phyloP scores from a whole-genome alignment of 352 stramenopile genomes.

The Saprolegnia parasitica region DNA sequence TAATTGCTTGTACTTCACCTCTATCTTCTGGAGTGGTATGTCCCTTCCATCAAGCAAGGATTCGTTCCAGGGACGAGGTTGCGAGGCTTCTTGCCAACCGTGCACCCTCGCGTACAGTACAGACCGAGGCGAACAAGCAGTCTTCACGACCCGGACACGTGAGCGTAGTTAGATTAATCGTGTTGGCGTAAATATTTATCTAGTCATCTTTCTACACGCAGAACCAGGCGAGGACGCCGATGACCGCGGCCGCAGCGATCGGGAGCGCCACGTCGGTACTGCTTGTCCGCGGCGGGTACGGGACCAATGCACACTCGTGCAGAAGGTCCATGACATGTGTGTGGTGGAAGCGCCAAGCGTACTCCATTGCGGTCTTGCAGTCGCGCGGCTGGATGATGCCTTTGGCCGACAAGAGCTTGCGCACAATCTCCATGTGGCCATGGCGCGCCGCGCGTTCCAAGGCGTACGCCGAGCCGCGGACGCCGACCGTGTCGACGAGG shows the following conservation, averaged over 20 bases:
- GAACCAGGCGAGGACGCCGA: neutral
- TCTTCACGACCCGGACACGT: no score
- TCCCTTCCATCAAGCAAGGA: no score
- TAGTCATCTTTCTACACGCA: no score
- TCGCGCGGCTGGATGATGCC: neutral
- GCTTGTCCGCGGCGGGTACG: neutral
- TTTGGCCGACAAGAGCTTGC: neutral
- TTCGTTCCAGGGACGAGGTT: no score
- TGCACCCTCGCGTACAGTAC: no score
- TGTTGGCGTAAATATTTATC: no score
- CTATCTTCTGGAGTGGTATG: no score
- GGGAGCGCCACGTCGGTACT: neutral
- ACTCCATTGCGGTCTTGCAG: neutral
- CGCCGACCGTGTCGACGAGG: neutral
- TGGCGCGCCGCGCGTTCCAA: neutral
- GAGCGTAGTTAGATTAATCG: no score
- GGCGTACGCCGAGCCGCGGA: neutral
- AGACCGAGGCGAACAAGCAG: no score
- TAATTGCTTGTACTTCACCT: no score
- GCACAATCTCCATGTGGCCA: neutral
- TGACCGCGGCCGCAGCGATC: no score
- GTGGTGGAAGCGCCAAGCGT: neutral
- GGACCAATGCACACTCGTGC: neutral
- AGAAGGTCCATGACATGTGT: neutral
- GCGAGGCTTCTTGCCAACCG: no score